Evolutionary conservation across 768 basidiomycete genomes (phyloP).

Genomic region (Daedalea quercina): DNA sequence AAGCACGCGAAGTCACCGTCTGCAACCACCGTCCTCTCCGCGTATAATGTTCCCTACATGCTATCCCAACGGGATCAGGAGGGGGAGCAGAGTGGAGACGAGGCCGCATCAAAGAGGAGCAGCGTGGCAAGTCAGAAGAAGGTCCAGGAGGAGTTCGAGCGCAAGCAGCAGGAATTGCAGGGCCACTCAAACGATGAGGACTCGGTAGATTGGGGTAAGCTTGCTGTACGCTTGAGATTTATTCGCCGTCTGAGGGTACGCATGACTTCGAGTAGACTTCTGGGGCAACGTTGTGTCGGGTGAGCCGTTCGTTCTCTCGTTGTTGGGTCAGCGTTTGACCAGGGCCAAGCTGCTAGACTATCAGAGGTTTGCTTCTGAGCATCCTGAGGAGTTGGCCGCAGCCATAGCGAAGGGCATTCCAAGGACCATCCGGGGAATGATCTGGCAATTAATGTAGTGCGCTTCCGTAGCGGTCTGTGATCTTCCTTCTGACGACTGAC

Average conservation of each 20-base stretch:
- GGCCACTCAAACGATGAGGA: conserved; percentile 27
- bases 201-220: conserved; percentile 74
- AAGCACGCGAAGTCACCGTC: conserved; percentile 61
- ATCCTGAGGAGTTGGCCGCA: conserved; percentile 71
- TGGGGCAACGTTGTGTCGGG: conserved; percentile 94
- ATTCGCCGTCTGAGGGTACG: neutral
- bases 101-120: conserved; percentile 30
- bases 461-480: neutral
- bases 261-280: conserved; percentile 51
- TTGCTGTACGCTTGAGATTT: neutral
- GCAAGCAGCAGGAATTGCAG: conserved; percentile 52
- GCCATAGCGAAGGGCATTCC: conserved; percentile 95
- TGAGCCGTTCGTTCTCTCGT: conserved; percentile 23
- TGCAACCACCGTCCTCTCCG: conserved; percentile 47
- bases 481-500: neutral
- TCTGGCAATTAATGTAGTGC: conserved; percentile 90
- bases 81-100: conserved; percentile 28
- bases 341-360: conserved; percentile 54
- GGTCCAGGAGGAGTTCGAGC: conserved; percentile 71
- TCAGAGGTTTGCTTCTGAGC: conserved; percentile 74
- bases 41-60: conserved; percentile 46
- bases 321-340: neutral
- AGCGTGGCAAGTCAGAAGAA: conserved; percentile 63
- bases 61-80: conserved; percentile 47
- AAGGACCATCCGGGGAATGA: conserved; percentile 80